These are phyloP conservation scores for Aspergillus cristatus DNA, from an alignment of 495 filamentous ascomycete genomes.

Conservation along the genomic window DNA sequence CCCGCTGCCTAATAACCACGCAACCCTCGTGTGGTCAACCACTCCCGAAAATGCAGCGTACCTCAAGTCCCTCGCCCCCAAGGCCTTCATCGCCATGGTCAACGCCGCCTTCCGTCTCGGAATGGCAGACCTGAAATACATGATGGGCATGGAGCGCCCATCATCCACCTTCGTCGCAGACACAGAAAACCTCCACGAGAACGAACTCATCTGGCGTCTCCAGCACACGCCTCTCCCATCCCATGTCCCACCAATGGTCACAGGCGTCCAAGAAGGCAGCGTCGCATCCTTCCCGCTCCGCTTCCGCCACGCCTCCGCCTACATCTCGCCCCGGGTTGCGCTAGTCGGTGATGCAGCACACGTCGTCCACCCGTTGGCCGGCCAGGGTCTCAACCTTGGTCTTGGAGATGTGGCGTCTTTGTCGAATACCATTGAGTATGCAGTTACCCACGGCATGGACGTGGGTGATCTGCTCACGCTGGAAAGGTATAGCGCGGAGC, in stretches of 20 bases:
- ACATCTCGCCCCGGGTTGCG: slow-evolving; percentile 79
- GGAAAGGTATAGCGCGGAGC: slow-evolving; percentile 67
- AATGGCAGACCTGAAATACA: slow-evolving; percentile 69
- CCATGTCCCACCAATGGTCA: slow-evolving; percentile 48
- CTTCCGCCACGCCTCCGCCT: slow-evolving; percentile 84
- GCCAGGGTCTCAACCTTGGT: slow-evolving; percentile 91
- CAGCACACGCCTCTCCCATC: slow-evolving; percentile 51
- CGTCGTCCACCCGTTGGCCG: slow-evolving; percentile 87
- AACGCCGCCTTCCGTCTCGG: slow-evolving; percentile 87
- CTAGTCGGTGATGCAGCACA: slow-evolving; percentile 93
- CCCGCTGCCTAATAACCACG: slow-evolving; percentile 71
- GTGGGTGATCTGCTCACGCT: slow-evolving; percentile 65
- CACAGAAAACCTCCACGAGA: slow-evolving; percentile 39
- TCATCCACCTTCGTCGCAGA: slow-evolving; percentile 6
- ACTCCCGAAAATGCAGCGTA: slow-evolving; percentile 65
- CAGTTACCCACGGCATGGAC: slow-evolving; percentile 76
- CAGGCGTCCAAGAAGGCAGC: slow-evolving; percentile 66
- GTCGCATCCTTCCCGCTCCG: slow-evolving; percentile 84
- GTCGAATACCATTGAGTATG: slow-evolving; percentile 60
- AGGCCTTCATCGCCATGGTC: slow-evolving; percentile 76
- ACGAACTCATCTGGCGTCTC: slow-evolving; percentile 74
- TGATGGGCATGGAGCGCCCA: slow-evolving; percentile 51
- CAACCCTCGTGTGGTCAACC: slow-evolving; percentile 91
- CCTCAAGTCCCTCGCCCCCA: slow-evolving; percentile 61
- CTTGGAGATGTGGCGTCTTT: slow-evolving; percentile 78